Base-by-base conservation (phyloP, 805 yeast genomes). In the Candida dajiaensis region DNA sequence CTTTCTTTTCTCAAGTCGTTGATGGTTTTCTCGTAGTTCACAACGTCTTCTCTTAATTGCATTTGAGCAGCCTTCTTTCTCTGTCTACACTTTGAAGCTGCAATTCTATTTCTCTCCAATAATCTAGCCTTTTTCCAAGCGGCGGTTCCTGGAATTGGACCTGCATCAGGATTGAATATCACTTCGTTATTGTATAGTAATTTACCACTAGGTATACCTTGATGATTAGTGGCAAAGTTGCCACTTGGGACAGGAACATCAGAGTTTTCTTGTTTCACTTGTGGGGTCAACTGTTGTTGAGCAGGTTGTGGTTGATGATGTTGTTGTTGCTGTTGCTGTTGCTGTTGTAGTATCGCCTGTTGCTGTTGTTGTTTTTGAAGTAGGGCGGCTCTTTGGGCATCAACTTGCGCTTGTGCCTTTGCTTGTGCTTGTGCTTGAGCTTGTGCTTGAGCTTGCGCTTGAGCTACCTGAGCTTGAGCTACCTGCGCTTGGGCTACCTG, bases 41-140 rank as follows among this genome's bases (percentile, higher is more conserved):
- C 75, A 33, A 81, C 75, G 55, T 80, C 84, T 49, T 73, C 77
- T 58, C 81, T 83, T 50, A 85, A 63, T 60, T 81, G 81, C 48
- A 76, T 71, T 56, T 84, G 92, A 1, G 87, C 81, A 45, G 80
- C 77, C 55, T 81, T 81, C 63, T 81, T 81, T 37, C 85, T 67
- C 55, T 81, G 84, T 53, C 87, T 71, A 65, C 87, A 81, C 56
- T 80, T 80, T 26, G 80, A 74, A 1, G 87, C 87, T 0, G 87
- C 87, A n/a, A 80, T 69, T 50, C 87, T 64, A 56, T 81, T 81
- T 45, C 87, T 64, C 55, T 81, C 85, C 46, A 81, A 62, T 18
- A 81, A 57, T 41, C 85, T 62, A 23, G 80, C 83, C 50, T 78
- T 74, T 58, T 81, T 81, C 84, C 85, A 81, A 0, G 83, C 84